phyloP scores from a whole-genome alignment of 441 rosid species.

The Populus hybrid region DNA sequence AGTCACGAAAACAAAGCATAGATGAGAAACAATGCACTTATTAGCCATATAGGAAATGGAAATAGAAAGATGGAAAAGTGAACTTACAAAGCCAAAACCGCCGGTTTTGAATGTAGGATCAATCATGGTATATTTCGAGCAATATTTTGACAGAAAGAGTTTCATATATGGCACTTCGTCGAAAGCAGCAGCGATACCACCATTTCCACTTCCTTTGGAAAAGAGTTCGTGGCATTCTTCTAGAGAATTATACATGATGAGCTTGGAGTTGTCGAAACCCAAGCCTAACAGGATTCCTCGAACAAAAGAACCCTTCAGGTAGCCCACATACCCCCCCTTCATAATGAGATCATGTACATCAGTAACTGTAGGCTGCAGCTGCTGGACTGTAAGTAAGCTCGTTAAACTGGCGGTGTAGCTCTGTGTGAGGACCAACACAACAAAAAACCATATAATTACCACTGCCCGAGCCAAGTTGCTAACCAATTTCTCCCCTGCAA shows the following conservation, averaged over 20 bases:
- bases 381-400: constrained; percentile 46
- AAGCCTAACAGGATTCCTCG: constrained; percentile 28
- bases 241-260: constrained; percentile 26
- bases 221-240: constrained; percentile 42
- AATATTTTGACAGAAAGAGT: constrained; percentile 31
- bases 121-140: constrained; percentile 46
- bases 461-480: constrained; percentile 47
- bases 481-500: constrained; percentile 23
- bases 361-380: constrained; percentile 39
- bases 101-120: constrained; percentile 37
- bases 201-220: constrained; percentile 39
- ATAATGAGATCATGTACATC: constrained; percentile 38
- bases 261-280: constrained; percentile 36
- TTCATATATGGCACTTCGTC: constrained; percentile 47
- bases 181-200: constrained; percentile 58
- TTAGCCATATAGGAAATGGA: not conserved
- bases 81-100: constrained; percentile 69
- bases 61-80: not conserved
- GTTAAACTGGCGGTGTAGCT: constrained; percentile 63
- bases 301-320: constrained; percentile 37
- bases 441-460: constrained; percentile 59
- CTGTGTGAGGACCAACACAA: constrained; percentile 51
- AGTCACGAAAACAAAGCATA: no score
- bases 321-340: constrained; percentile 38
- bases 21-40: not conserved